Conservation (phyloP, 306 rosid species). For the Comarum palustre region DNA sequence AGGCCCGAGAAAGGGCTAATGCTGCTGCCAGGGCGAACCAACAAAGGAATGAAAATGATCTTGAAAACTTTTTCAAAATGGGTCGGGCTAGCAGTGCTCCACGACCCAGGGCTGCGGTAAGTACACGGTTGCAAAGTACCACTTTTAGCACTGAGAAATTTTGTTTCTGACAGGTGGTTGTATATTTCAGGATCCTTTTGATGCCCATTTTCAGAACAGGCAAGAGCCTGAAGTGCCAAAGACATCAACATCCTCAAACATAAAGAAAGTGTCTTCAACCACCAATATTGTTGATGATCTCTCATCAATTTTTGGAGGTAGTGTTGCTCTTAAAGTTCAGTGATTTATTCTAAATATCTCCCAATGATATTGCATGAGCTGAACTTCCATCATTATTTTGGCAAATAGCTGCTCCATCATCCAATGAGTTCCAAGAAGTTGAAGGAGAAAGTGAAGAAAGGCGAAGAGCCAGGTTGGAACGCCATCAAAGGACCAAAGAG, state of each 20-base stretch:
- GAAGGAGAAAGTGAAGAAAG: slow-evolving; percentile 97
- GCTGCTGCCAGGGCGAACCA: slow-evolving; percentile 74
- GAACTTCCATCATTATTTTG: slow-evolving; percentile 24
- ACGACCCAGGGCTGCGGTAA: slow-evolving; percentile 81
- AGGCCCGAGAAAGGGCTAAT: slow-evolving; percentile 84
- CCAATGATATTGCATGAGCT: slow-evolving; percentile 16
- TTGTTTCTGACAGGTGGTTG: slow-evolving; percentile 25
- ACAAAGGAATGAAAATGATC: slow-evolving; percentile 72
- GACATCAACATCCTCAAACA: slow-evolving; percentile 55
- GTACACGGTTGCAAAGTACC: slow-evolving; percentile 34
- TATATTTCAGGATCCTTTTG: slow-evolving; percentile 44
- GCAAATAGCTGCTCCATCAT: slow-evolving; percentile 58
- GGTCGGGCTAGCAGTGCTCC: slow-evolving; percentile 84
- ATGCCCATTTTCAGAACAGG: slow-evolving; percentile 57
- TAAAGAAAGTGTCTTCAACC: slow-evolving; percentile 73
- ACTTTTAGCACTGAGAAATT: slow-evolving; percentile 1
- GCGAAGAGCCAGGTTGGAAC: slow-evolving; percentile 88
- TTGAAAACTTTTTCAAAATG: slow-evolving; percentile 74
- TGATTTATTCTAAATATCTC: slow-evolving; percentile 18
- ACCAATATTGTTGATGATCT: slow-evolving; percentile 89
- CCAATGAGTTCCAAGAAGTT: slow-evolving; percentile 79
- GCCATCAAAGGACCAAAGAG: slow-evolving; percentile 80
- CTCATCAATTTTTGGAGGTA: slow-evolving; percentile 89
- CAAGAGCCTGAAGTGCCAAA: slow-evolving; percentile 52
- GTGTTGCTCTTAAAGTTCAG: slow-evolving; percentile 16